phyloP scores from a whole-genome alignment of 176 grass and related monocot genomes.

The Stipa capillata region DNA sequence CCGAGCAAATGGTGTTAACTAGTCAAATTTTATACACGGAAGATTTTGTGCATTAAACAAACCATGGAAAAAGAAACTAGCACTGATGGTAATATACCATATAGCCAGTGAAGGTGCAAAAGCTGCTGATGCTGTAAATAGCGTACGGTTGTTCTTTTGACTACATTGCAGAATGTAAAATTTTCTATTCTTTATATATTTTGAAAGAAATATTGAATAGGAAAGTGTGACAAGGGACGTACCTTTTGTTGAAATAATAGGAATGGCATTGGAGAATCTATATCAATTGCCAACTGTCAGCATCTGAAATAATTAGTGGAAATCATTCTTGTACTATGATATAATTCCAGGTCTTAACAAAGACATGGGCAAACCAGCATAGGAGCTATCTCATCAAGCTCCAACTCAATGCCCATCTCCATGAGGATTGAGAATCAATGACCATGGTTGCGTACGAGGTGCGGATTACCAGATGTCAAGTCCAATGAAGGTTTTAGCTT shows the following conservation, averaged over 20 bases:
- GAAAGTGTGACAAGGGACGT: neutral
- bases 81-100: neutral
- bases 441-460: constrained; percentile 17
- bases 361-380: constrained; percentile 4
- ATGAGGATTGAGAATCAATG: constrained; percentile 27
- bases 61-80: neutral
- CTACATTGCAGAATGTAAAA: neutral
- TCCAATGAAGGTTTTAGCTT: constrained; percentile 67
- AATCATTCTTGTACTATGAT: constrained; percentile 34
- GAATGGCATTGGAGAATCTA: constrained; percentile 3
- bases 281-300: constrained; percentile 36
- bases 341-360: constrained; percentile 28
- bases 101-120: neutral
- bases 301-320: constrained; percentile 44
- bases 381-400: constrained; percentile 21
- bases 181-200: neutral
- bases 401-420: constrained; percentile 24
- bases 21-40: neutral
- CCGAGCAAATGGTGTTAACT: neutral
- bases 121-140: neutral
- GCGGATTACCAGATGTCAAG: constrained; percentile 33
- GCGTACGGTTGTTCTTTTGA: neutral
- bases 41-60: neutral
- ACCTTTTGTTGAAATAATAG: constrained; percentile 37
- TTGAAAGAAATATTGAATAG: neutral